Evolutionary conservation across 148 eudicot genomes (phyloP), one percentile per base, ranked within the genome.

Genomic region (Polygonum aviculare): DNA sequence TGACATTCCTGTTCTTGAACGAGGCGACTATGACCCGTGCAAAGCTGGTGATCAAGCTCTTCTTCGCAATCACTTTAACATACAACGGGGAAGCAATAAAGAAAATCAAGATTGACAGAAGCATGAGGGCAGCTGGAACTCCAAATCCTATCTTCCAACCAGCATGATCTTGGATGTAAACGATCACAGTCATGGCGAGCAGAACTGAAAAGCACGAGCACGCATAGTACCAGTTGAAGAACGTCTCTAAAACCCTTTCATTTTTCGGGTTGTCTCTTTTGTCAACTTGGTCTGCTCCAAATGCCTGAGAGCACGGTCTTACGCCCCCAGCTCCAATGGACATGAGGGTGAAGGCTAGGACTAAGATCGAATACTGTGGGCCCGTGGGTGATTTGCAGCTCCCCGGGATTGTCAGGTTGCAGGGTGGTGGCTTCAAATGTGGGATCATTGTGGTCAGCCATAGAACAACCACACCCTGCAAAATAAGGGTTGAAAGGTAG

Each of bases 101-200:
- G 83, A 93, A 90, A 2, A 78, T 54, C 1, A 88, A 19, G 52
- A 82, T 84, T 0, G 94, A 88, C 12, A 84, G 2, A 60, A 91
- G 65, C 98, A 91, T 91, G 38, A 93, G 88, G 15, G 86, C 77
- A 15, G 82, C 88, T 2, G 98, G 96, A 44, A 91, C 84, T 26
- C 98, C 98, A 77, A 91, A 93, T 2, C 98, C 96, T 7, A 86
- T 75, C 76, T 83, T 88, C 93, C 94, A 93, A 31, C 96, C 98
- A 2, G 76, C 44, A 74, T 87, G 90, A 51, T 87, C 98, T 88
- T 93, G 98, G 77, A 93, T 86, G 75, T 89, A 93, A 31, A 93
- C 96, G 49, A 93, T 82, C 51, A 77, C 96, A 0, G 94, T 89
- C 33, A 91, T 79, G 40, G 98, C 91, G 59, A 89, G 67, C 16